Conservation (phyloP, 495 filamentous ascomycete species). For the Amniculicola lignicola region DNA sequence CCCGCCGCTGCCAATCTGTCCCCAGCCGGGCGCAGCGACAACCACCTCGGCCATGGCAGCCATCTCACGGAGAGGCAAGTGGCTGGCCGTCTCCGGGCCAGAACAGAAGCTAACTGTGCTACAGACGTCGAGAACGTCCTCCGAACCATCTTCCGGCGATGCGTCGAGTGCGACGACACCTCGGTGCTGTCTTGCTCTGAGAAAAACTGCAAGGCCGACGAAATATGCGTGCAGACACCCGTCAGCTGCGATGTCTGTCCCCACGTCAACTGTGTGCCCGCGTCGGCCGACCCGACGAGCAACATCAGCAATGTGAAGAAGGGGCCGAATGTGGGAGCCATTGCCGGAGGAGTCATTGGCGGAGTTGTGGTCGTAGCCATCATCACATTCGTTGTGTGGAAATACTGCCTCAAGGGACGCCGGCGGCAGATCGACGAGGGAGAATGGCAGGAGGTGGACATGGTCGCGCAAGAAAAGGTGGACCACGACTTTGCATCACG, state of each 20-base stretch:
- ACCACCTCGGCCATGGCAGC: conserved; percentile 22
- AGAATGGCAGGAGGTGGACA: conserved; percentile 52
- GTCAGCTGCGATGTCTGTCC: conserved; percentile 58
- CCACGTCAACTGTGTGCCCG: conserved; percentile 57
- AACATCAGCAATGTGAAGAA: conserved; percentile 30
- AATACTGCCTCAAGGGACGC: conserved; percentile 77
- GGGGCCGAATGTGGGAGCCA: conserved; percentile 69
- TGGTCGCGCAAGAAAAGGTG: conserved; percentile 49
- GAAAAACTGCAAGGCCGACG: conserved; percentile 25
- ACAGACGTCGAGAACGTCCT: conserved; percentile 34
- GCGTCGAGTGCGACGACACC: conserved; percentile 44
- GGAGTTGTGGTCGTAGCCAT: conserved; percentile 66
- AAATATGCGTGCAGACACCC: conserved; percentile 57
- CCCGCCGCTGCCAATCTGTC: conserved; percentile 4
- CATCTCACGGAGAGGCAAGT: conserved; percentile 18
- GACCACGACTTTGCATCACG: conserved; percentile 56
- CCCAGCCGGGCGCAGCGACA: not conserved
- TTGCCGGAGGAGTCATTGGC: conserved; percentile 80
- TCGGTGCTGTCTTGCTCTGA: no score
- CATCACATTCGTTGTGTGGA: conserved; percentile 77
- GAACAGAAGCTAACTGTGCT: conserved; percentile 16
- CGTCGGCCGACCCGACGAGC: conserved; percentile 26
- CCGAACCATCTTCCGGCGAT: conserved; percentile 41
- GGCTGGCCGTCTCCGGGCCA: not conserved
- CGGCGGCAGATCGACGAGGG: conserved; percentile 59